Percentiles rank a stretch among this genome's conserved stretches.
phyloP scores from a whole-genome alignment of 176 grass and related monocot species.

The Aegilops umbellulata region DNA sequence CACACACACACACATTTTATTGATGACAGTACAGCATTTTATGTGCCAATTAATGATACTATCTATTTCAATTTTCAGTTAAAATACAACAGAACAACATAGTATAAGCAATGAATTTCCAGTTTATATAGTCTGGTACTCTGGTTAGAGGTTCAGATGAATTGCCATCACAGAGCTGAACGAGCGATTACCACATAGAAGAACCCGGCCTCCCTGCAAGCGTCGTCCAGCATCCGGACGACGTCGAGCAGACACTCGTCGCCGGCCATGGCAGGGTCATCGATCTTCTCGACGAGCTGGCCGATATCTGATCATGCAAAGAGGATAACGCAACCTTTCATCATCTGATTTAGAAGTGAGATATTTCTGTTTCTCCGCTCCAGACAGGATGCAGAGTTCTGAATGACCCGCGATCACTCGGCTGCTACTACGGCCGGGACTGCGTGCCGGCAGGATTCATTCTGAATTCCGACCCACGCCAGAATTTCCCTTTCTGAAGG shows the following conservation, averaged over 20 bases:
- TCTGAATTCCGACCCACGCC: no score
- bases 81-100: neutral
- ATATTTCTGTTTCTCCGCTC: no score
- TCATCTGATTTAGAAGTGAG: no score
- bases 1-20: neutral
- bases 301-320: slow-evolving; percentile 51
- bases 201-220: slow-evolving; percentile 82
- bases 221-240: slow-evolving; percentile 56
- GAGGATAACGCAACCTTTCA: neutral
- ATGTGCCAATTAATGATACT: neutral
- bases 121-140: neutral
- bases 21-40: neutral
- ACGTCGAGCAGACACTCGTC: slow-evolving; percentile 53
- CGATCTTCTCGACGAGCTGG: slow-evolving; percentile 69
- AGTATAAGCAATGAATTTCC: neutral
- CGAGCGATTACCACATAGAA: slow-evolving; percentile 86
- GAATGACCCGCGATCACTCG: no score
- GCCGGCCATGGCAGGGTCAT: slow-evolving; percentile 46
- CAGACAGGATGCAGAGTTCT: no score
- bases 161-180: neutral
- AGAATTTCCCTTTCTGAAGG: no score
- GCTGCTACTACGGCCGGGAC: no score
- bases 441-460: no score
- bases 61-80: neutral
- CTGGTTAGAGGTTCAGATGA: neutral